Conservation (phyloP, 768 basidiomycete species). For the Ephemerocybe angulata region DNA sequence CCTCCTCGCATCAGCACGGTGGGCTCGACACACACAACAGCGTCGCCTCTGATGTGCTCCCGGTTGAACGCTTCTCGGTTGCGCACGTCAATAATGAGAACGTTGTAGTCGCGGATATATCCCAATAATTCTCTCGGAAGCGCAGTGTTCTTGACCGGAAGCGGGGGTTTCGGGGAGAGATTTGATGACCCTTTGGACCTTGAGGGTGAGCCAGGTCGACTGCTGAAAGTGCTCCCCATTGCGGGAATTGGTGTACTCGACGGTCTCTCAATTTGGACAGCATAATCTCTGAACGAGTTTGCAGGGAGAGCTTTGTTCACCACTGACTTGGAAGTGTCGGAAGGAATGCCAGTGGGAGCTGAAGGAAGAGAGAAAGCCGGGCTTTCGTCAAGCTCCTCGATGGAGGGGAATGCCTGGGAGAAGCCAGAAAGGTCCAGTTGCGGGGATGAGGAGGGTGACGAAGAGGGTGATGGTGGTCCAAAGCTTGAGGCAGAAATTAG, state of each 20-base stretch:
- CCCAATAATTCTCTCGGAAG: conserved; percentile 55
- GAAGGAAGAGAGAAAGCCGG: conserved; percentile 47
- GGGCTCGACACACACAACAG: conserved; percentile 84
- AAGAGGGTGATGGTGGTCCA: conserved; percentile 70
- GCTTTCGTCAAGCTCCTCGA: conserved; percentile 69
- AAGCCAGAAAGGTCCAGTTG: conserved; percentile 51
- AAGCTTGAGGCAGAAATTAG: conserved; percentile 68
- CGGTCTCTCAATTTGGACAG: conserved; percentile 50
- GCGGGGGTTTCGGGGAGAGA: conserved; percentile 28
- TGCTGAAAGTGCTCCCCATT: conserved; percentile 50
- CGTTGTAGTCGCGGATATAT: conserved; percentile 55
- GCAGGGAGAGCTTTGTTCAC: conserved; percentile 12
- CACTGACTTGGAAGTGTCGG: conserved; percentile 19
- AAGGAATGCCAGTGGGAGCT: conserved; percentile 39
- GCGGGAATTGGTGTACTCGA: conserved; percentile 70
- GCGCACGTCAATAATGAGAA: conserved; percentile 83
- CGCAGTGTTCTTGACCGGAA: conserved; percentile 60
- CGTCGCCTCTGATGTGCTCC: conserved; percentile 65
- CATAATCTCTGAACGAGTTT: conserved; percentile 34
- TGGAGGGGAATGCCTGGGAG: conserved; percentile 66
- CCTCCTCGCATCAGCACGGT: conserved; percentile 62
- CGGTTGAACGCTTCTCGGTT: conserved; percentile 70
- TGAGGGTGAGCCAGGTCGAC: conserved; percentile 60
- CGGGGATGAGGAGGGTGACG: conserved; percentile 52
- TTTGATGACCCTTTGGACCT: conserved; percentile 27